phyloP scores from a whole-genome alignment of 192 early-diverging fungal genomes.

The Backusella psychrophila region DNA sequence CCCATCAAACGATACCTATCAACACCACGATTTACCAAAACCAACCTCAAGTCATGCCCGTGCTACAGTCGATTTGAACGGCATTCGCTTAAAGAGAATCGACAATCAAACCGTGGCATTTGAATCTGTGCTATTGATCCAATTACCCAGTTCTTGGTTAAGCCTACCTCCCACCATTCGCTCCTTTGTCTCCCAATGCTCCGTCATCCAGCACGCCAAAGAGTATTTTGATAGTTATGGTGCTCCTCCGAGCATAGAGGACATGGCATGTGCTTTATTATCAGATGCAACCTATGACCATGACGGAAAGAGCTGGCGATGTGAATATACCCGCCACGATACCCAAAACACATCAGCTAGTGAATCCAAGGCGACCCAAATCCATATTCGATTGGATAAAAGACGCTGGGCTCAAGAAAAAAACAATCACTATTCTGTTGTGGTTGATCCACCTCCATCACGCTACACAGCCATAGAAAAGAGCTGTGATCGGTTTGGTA shows the following conservation, averaged over 20 bases:
- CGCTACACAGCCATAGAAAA: slow-evolving; percentile 31
- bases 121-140: slow-evolving; percentile 36
- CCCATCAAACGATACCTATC: slow-evolving; percentile 8
- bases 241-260: slow-evolving; percentile 26
- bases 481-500: slow-evolving; percentile 39
- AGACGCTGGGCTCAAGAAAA: slow-evolving; percentile 32
- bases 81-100: slow-evolving; percentile 18
- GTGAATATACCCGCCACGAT: slow-evolving; percentile 24
- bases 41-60: slow-evolving; percentile 13
- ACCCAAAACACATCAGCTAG: not conserved
- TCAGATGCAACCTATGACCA: slow-evolving; percentile 20
- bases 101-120: slow-evolving; percentile 16
- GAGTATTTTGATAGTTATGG: slow-evolving; percentile 14
- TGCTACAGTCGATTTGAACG: slow-evolving; percentile 14
- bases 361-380: not conserved
- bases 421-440: slow-evolving; percentile 29
- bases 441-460: slow-evolving; percentile 51
- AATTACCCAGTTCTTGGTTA: slow-evolving; percentile 11
- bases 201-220: not conserved
- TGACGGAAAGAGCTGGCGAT: slow-evolving; percentile 26
- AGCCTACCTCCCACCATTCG: not conserved
- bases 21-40: slow-evolving; percentile 19
- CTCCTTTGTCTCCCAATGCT: not conserved
- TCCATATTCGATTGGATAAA: slow-evolving; percentile 38
- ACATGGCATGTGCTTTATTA: slow-evolving; percentile 1